Conservation (phyloP, 148 eudicot genomes). For the Polygonum maritimum region DNA sequence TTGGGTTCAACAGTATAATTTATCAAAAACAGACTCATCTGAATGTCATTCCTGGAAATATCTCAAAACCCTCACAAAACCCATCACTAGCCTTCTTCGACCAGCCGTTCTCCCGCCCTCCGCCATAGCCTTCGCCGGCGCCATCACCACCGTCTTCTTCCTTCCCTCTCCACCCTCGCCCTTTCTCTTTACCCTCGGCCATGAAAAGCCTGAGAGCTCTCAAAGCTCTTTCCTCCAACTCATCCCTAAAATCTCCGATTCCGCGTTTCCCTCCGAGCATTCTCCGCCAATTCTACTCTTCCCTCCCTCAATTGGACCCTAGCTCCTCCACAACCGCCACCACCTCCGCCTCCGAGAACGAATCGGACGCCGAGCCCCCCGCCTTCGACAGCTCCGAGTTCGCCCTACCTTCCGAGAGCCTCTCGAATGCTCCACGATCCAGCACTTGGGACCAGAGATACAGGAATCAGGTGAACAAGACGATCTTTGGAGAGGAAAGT, state of each 20-base stretch:
- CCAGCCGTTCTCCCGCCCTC: constrained; percentile 2
- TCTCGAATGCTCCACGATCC: constrained; percentile 10
- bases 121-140: neutral
- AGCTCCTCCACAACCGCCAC: constrained; percentile 16
- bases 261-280: constrained; percentile 20
- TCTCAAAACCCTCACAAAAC: constrained; percentile 9
- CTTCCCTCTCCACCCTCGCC: neutral
- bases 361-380: constrained; percentile 25
- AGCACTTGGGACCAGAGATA: constrained; percentile 58
- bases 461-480: constrained; percentile 45
- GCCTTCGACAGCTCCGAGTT: constrained; percentile 55
- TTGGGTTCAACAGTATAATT: neutral
- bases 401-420: constrained; percentile 24
- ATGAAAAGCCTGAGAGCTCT: constrained; percentile 60
- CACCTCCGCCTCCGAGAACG: constrained; percentile 28
- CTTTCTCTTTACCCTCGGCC: neutral
- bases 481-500: constrained; percentile 41
- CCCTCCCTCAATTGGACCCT: constrained; percentile 28
- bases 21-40: neutral
- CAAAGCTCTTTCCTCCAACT: constrained; percentile 16
- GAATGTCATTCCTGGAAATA: neutral
- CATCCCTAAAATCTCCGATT: constrained; percentile 19
- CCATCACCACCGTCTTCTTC: neutral
- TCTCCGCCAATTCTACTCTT: constrained; percentile 31
- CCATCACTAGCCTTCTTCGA: neutral